Conservation (phyloP, 2,329 filamentous ascomycete genomes). For the Aspergillus felis region DNA sequence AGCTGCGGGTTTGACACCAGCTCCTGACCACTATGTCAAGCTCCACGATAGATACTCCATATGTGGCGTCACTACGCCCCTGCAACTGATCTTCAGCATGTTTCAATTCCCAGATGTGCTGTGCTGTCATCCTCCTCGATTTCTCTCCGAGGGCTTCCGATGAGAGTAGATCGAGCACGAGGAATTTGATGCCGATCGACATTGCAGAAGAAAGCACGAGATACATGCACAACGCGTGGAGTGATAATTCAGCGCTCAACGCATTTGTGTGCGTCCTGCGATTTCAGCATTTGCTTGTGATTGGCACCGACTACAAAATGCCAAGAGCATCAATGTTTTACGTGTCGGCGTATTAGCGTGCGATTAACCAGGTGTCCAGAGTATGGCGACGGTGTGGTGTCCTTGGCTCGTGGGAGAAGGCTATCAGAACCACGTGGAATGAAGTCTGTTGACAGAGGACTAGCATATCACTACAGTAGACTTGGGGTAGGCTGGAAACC, state of each 20-base stretch:
- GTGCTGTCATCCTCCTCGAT: not conserved
- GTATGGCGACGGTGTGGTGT: not conserved
- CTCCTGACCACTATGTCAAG: not conserved
- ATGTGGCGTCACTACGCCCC: not conserved
- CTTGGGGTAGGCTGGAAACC: not conserved
- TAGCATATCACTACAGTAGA: not conserved
- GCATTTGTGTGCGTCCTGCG: too few relatives aligned
- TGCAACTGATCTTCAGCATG: not conserved
- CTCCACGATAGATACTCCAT: too few relatives aligned
- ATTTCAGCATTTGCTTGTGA: not conserved
- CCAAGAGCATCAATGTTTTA: not conserved
- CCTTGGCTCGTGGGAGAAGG: not conserved
- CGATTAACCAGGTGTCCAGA: not conserved
- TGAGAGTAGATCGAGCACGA: not conserved
- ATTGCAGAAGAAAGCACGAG: not conserved
- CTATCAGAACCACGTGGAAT: not conserved
- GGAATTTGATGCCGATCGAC: not conserved
- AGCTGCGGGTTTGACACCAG: not conserved
- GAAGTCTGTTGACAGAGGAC: not conserved
- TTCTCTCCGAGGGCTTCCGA: not conserved
- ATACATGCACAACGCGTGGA: not conserved
- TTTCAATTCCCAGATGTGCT: not conserved
- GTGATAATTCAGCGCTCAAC: not conserved
- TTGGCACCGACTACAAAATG: not conserved
- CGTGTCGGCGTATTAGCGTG: not conserved